phyloP scores from a whole-genome alignment of 371 early-diverging fungal genomes.

The Rhizomucor pusillus region DNA sequence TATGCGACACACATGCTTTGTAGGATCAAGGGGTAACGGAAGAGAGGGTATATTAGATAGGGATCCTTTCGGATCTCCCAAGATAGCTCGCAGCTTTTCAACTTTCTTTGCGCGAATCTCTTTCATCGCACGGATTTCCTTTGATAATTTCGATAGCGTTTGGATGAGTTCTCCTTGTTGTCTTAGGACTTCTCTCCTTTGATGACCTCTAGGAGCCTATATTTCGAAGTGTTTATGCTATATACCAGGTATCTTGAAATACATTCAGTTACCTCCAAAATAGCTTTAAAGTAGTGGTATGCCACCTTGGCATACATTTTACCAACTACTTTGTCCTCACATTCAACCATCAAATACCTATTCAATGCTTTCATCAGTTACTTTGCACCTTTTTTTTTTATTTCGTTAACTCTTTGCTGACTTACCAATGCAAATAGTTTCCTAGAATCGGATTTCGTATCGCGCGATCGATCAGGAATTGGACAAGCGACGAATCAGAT shows the following conservation, averaged over 20 bases:
- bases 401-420: not conserved
- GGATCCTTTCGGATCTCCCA: slow-evolving; percentile 82
- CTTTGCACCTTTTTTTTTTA: not conserved
- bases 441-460: slow-evolving; percentile 80
- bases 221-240: not conserved
- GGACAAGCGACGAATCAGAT: slow-evolving; percentile 75
- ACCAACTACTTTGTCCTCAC: slow-evolving; percentile 62
- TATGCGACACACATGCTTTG: slow-evolving; percentile 80
- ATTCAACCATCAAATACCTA: slow-evolving; percentile 93
- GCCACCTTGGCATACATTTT: slow-evolving; percentile 87
- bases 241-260: not conserved
- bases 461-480: slow-evolving; percentile 85
- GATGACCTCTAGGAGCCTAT: slow-evolving; percentile 60
- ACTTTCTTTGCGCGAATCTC: slow-evolving; percentile 85
- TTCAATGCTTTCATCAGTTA: not conserved
- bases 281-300: slow-evolving; percentile 71
- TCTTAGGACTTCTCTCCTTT: slow-evolving; percentile 70
- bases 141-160: slow-evolving; percentile 67
- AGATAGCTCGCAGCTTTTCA: slow-evolving; percentile 68
- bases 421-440: slow-evolving; percentile 89
- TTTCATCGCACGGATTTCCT: slow-evolving; percentile 68
- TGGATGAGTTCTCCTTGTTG: slow-evolving; percentile 86
- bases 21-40: slow-evolving; percentile 87
- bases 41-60: slow-evolving; percentile 74
- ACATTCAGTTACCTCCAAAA: slow-evolving; percentile 51